Conservation (phyloP, 768 basidiomycete genomes). For the Russula griseocarnosa region DNA sequence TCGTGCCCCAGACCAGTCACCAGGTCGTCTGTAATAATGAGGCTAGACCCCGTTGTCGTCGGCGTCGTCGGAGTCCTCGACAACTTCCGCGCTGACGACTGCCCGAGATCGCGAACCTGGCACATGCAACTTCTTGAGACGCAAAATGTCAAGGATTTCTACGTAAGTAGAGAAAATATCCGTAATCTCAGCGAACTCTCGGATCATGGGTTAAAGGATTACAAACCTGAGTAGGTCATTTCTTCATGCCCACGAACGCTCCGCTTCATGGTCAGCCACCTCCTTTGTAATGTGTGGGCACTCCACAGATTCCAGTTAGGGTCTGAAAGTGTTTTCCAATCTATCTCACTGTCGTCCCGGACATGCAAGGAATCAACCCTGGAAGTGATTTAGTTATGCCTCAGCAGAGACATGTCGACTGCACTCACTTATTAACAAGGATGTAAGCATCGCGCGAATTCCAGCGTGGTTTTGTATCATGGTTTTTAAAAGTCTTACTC, state of each 20-base stretch:
- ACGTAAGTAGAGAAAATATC: constrained; percentile 14
- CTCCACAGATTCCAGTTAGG: constrained; percentile 82
- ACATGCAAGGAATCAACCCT: constrained; percentile 75
- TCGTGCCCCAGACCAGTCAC: background rate
- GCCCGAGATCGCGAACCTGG: constrained; percentile 39
- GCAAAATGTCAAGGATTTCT: constrained; percentile 82
- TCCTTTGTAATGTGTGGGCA: constrained; percentile 70
- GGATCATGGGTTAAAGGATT: constrained; percentile 26
- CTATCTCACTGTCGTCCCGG: constrained; percentile 76
- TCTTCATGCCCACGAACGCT: constrained; percentile 72
- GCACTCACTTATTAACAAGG: constrained; percentile 71
- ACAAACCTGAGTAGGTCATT: constrained; percentile 73
- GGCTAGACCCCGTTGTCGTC: background rate
- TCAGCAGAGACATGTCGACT: background rate
- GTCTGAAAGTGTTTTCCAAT: constrained; percentile 76
- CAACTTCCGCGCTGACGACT: constrained; percentile 35
- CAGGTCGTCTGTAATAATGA: background rate
- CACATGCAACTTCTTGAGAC: constrained; percentile 65
- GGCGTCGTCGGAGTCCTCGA: constrained; percentile 35
- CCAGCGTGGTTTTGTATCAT: constrained; percentile 71
- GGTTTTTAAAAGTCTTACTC: constrained; percentile 66
- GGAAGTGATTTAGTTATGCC: constrained; percentile 15
- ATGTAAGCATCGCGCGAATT: constrained; percentile 71
- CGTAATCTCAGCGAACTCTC: background rate
- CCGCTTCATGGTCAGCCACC: constrained; percentile 77